Evolutionary conservation across 2,329 filamentous ascomycete genomes (phyloP), one percentile per base, ranked within the genome.

Genomic region (Xylariaceae sp.): DNA sequence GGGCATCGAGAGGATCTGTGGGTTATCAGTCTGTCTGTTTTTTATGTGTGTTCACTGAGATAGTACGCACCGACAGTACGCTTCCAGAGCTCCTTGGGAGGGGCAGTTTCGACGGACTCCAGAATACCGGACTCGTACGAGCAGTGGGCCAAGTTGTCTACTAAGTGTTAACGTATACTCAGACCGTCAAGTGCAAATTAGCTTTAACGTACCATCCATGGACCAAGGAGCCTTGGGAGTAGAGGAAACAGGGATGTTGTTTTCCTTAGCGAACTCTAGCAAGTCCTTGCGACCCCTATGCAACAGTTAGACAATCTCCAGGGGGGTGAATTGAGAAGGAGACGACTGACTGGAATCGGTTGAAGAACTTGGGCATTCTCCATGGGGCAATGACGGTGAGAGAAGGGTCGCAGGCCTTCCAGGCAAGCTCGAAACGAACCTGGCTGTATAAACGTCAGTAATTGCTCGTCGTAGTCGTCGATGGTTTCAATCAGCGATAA

Each of bases 51-150:
- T 35, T 34, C 37, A 51, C 30, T 11, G 34, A 59, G 11, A 6
- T 11, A 13, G 17, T 34, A 30, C 11, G 68, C 70, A 69, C 66
- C 64, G 39, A 74, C 66, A n/a, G 81, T 82, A 68, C 82, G 76
- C 67, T 81, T 90, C 88, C 88, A 91, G 80, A 91, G 85, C 68
- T 89, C 84, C 65, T 82, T 77, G 17, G 87, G 86, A 48, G 87
- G 81, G 60, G 82, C 82, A 61, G 78, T 74, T 65, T 79, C 69
- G n/a, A 78, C 76, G 58, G 81, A 79, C 73, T 88, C 86, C 51
- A 88, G 79, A 63, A 85, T 87, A 69, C 85, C 85, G 48, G 82
- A 83, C 75, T 88, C 60, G 17, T 62, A 62, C 17, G 13, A 41
- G 59, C 58, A 60, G 34, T 61, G 58, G 4, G 56, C 55, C 37